Evolutionary conservation across 139 green algal genomes (phyloP).

Genomic region (Astrephomene gubernaculifera): DNA sequence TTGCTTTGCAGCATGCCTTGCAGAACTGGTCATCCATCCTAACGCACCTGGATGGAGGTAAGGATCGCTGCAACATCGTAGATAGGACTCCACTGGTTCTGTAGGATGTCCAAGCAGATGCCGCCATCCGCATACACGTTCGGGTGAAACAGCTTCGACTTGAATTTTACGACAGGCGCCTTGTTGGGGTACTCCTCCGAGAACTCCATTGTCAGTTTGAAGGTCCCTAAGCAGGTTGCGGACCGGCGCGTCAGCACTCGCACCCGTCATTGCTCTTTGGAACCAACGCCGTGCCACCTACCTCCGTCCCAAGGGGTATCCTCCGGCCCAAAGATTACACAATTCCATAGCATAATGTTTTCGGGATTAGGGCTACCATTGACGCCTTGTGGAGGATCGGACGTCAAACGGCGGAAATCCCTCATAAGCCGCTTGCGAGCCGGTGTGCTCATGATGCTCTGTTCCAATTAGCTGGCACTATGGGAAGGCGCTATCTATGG

Average conservation of each 20-base stretch:
- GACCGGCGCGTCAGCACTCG: background rate
- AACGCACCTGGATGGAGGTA: slow-evolving; percentile 95
- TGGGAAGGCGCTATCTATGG: too few relatives aligned
- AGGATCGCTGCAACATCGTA: slow-evolving; percentile 98
- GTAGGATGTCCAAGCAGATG: slow-evolving; percentile 99
- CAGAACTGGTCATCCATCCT: too few relatives aligned
- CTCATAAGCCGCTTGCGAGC: slow-evolving; percentile 81
- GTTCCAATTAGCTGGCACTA: too few relatives aligned
- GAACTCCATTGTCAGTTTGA: slow-evolving; percentile 96
- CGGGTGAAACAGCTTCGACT: slow-evolving; percentile 96
- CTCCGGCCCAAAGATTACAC: slow-evolving; percentile 99
- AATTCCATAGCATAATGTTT: slow-evolving; percentile 99
- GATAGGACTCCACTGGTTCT: slow-evolving; percentile 99
- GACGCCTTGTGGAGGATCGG: slow-evolving; percentile 95
- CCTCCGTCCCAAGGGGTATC: slow-evolving; percentile 97
- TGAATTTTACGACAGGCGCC: slow-evolving; percentile 95
- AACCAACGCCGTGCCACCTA: slow-evolving; percentile 20
- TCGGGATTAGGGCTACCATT: slow-evolving; percentile 92
- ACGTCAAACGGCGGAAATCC: slow-evolving; percentile 92
- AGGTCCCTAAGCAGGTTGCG: slow-evolving; percentile 90
- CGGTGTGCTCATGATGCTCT: slow-evolving; percentile 16
- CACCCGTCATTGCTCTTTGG: background rate
- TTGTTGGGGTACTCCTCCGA: slow-evolving; percentile 99
- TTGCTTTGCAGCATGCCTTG: too few relatives aligned
- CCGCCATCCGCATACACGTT: slow-evolving; percentile 97